Conservation (phyloP, 2,329 filamentous ascomycete genomes). For the Pleurostoma richardsiae region DNA sequence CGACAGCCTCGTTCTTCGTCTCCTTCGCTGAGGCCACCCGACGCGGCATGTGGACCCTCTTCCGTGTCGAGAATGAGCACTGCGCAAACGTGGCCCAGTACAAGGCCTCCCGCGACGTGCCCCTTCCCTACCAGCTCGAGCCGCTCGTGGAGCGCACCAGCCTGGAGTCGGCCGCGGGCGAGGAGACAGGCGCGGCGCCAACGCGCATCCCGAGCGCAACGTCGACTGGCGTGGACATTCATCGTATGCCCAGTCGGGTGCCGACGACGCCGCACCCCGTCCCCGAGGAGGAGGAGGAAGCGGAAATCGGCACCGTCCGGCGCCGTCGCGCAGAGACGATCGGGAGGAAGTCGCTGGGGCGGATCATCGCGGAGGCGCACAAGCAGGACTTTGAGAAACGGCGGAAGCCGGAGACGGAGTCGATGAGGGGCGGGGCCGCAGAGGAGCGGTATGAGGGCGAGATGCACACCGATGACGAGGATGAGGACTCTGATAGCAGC, state of each 20-base stretch:
- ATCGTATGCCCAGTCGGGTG: slow-evolving; percentile 4
- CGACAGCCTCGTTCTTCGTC: slow-evolving; percentile 74
- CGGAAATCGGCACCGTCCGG: slow-evolving; percentile 4
- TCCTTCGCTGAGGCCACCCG: slow-evolving; percentile 75
- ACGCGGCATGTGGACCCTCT: slow-evolving; percentile 83
- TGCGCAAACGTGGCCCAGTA: slow-evolving; percentile 87
- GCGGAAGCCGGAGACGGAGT: slow-evolving; percentile 30
- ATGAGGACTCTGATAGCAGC: slow-evolving; percentile 26
- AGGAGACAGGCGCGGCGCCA: slow-evolving; percentile 7
- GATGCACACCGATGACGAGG: slow-evolving; percentile 21
- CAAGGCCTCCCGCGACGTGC: slow-evolving; percentile 83
- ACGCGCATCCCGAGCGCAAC: slow-evolving; percentile 7
- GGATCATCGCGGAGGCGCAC: slow-evolving; percentile 78
- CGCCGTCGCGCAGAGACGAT: slow-evolving; percentile 24
- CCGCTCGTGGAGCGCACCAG: slow-evolving; percentile 37
- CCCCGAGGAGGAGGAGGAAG: slow-evolving; percentile 3
- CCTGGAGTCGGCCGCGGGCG: slow-evolving; percentile 20
- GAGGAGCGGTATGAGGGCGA: slow-evolving; percentile 15
- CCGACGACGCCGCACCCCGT: slow-evolving; percentile 13
- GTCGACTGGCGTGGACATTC: slow-evolving; percentile 14
- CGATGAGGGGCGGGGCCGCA: neutral
- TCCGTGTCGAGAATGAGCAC: slow-evolving; percentile 97
- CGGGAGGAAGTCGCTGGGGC: slow-evolving; percentile 38
- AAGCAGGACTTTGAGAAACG: slow-evolving; percentile 88
- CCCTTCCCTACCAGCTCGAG: slow-evolving; percentile 71